Conservation (phyloP, 2,329 filamentous ascomycete genomes). For the Exophiala viscosa region DNA sequence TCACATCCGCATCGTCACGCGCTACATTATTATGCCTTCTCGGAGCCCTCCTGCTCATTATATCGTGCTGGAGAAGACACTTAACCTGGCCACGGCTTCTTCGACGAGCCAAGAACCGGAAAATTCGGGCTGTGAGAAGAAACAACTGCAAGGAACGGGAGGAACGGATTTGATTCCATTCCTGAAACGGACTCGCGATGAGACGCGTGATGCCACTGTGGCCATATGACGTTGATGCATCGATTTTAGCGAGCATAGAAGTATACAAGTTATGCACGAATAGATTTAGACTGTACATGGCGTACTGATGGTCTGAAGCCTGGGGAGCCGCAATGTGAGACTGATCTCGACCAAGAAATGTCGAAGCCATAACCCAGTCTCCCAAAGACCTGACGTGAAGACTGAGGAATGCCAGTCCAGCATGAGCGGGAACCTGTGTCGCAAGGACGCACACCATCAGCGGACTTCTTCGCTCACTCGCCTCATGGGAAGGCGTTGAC, state of each 20-base stretch:
- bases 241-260: background rate
- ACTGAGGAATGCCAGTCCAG: too few relatives aligned
- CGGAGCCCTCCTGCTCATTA: constrained; percentile 23
- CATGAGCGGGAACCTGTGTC: too few relatives aligned
- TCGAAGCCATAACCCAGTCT: too few relatives aligned
- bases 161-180: constrained; percentile 54
- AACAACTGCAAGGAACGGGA: constrained; percentile 45
- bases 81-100: constrained; percentile 47
- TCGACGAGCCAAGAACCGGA: constrained; percentile 30
- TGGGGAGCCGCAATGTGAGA: too few relatives aligned
- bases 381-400: too few relatives aligned
- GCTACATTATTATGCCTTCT: constrained; percentile 51
- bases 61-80: constrained; percentile 23
- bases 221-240: background rate
- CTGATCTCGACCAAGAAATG: too few relatives aligned
- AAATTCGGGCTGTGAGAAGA: constrained; percentile 17
- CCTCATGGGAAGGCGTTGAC: too few relatives aligned
- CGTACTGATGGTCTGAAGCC: too few relatives aligned
- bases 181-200: constrained; percentile 50
- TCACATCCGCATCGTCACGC: constrained; percentile 52
- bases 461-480: too few relatives aligned
- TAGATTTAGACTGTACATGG: too few relatives aligned
- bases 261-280: too few relatives aligned
- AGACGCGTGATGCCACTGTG: constrained; percentile 34
- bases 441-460: too few relatives aligned